Evolutionary conservation across 1,139 yeast genomes (phyloP).

Genomic region (Meyerozyma athensensis): DNA sequence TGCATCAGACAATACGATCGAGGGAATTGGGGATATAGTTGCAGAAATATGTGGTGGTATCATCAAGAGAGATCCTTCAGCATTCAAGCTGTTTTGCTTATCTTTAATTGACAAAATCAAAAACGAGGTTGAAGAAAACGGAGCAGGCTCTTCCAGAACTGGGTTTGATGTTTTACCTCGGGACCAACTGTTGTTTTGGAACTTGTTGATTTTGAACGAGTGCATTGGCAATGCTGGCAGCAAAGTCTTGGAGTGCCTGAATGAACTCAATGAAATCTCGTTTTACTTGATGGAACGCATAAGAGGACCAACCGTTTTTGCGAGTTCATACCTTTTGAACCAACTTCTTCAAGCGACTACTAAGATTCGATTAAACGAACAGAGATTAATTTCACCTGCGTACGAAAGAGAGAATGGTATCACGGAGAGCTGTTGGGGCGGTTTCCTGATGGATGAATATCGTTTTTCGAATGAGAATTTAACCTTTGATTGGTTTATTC

Average conservation of each 20-base stretch:
- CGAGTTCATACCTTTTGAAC: constrained; percentile 51
- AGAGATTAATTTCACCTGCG: constrained; percentile 45
- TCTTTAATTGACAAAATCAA: constrained; percentile 49
- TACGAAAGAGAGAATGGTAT: constrained; percentile 28
- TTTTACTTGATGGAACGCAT: constrained; percentile 51
- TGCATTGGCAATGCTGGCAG: constrained; percentile 65
- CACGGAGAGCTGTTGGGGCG: constrained; percentile 68
- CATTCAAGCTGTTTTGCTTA: constrained; percentile 41
- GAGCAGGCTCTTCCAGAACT: constrained; percentile 75
- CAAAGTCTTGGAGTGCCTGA: constrained; percentile 39
- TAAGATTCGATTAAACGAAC: constrained; percentile 52
- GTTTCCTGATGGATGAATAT: constrained; percentile 49
- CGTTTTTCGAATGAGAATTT: constrained; percentile 40
- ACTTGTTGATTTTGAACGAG: constrained; percentile 67
- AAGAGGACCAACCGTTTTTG: constrained; percentile 57
- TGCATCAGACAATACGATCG: constrained; percentile 55
- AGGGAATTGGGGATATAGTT: constrained; percentile 62
- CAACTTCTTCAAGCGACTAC: constrained; percentile 65
- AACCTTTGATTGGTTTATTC: constrained; percentile 71
- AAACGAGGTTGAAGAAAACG: constrained; percentile 74
- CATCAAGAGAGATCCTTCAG: constrained; percentile 54
- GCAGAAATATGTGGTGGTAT: constrained; percentile 70
- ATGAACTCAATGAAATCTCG: constrained; percentile 49
- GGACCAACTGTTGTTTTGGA: constrained; percentile 75
- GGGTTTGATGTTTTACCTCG: constrained; percentile 67